Evolutionary conservation across 257 asterid species (phyloP).

Genomic region (Petunia secreta): DNA sequence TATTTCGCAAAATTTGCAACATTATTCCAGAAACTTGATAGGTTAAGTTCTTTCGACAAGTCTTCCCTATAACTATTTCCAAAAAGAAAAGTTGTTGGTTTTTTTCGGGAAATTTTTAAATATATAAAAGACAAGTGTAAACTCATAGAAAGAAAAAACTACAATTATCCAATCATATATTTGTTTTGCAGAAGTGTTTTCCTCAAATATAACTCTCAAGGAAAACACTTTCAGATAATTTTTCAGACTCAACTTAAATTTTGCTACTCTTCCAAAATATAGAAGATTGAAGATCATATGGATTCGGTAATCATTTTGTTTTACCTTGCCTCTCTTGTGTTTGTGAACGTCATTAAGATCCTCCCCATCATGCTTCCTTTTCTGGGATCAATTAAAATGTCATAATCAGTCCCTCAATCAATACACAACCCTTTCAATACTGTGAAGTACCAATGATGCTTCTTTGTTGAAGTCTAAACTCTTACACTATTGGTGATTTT

Average conservation of each 20-base stretch:
- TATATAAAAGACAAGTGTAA: too few species aligned
- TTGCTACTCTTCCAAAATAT: not conserved
- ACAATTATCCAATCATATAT: not conserved
- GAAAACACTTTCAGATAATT: not conserved
- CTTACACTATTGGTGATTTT: constrained; percentile 16
- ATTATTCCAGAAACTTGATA: constrained; percentile 9
- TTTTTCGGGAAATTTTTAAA: not conserved
- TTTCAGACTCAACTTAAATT: constrained; percentile 17
- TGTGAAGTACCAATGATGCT: not conserved
- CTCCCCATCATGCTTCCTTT: constrained; percentile 69
- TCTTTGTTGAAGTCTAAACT: constrained; percentile 13
- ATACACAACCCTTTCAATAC: not conserved
- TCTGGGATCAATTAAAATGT: constrained; percentile 45
- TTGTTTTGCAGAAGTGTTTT: not conserved
- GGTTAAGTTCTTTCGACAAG: not conserved
- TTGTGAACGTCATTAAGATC: constrained; percentile 53
- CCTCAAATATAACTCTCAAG: not conserved
- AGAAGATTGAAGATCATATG: not conserved
- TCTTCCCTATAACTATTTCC: not conserved
- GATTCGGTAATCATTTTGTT: constrained; percentile 7
- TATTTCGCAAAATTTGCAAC: too few species aligned
- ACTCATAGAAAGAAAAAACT: not conserved
- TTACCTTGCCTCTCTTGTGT: constrained; percentile 84
- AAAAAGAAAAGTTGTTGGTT: not conserved
- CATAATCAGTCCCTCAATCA: constrained; percentile 7